These are phyloP conservation scores for Thermomyces lanuginosus DNA, from an alignment of 2,329 filamentous ascomycete species.

Conservation along the genomic window DNA sequence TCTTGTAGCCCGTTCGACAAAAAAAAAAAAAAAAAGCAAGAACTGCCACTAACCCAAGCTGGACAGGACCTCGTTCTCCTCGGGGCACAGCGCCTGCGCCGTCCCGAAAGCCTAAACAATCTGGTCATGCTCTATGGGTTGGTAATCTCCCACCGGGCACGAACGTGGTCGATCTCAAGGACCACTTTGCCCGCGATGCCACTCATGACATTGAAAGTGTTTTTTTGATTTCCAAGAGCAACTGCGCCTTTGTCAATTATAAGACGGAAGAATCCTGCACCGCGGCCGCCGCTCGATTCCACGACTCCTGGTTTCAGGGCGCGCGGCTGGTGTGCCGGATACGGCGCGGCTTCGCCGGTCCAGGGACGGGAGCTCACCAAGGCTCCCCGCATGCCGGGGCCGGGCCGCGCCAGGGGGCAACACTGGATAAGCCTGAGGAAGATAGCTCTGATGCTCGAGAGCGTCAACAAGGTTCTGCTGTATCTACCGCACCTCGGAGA, in stretches of 20 bases:
- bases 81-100: too few species aligned
- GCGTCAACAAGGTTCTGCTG: too few species aligned
- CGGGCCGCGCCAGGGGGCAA: not conserved
- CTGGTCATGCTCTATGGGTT: constrained; percentile 86
- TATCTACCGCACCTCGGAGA: constrained; percentile 15
- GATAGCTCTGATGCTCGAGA: constrained; percentile 1
- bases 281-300: constrained; percentile 64
- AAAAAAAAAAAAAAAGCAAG: too few species aligned
- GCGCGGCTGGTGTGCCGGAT: constrained; percentile 74
- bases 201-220: constrained; percentile 64
- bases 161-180: constrained; percentile 66
- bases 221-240: constrained; percentile 91
- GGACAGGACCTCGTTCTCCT: too few species aligned
- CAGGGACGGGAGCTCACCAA: constrained; percentile 32
- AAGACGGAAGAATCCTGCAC: constrained; percentile 61
- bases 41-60: too few species aligned
- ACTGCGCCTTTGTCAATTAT: constrained; percentile 94
- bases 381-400: constrained; percentile 25
- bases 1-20: too few species aligned
- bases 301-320: constrained; percentile 78
- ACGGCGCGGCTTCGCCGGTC: constrained; percentile 39
- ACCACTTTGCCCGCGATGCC: constrained; percentile 72
- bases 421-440: constrained; percentile 15
- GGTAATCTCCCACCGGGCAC: constrained; percentile 81
- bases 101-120: constrained; percentile 49